Conservation (phyloP, 331 rosid genomes). For the Telfairia occidentalis region DNA sequence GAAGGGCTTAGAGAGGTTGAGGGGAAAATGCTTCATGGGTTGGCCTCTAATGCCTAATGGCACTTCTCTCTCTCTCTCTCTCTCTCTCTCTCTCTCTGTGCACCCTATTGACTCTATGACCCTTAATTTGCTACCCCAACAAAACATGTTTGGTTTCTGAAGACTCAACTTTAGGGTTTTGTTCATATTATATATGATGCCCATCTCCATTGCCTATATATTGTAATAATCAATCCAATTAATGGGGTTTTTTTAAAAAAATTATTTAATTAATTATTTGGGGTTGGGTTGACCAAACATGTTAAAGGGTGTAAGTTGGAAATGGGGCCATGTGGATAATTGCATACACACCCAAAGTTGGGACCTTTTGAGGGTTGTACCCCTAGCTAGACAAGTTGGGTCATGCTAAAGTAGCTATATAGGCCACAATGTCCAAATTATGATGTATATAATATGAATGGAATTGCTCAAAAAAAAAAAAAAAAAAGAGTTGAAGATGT, state of each 20-base stretch:
- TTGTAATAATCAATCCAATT: background rate
- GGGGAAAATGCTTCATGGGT: conserved; percentile 5
- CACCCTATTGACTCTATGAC: no score
- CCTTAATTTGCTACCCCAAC: no score
- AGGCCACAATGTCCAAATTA: background rate
- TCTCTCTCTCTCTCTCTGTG: no score
- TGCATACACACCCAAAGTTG: background rate
- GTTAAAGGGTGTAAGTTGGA: background rate
- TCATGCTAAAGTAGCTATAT: background rate
- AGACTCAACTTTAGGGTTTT: background rate
- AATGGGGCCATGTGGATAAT: conserved; percentile 1
- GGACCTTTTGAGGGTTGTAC: background rate
- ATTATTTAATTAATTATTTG: background rate
- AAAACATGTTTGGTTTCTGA: background rate
- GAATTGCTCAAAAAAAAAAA: background rate
- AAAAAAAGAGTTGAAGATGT: background rate
- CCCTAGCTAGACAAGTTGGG: background rate
- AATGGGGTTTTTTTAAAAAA: background rate
- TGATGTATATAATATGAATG: background rate
- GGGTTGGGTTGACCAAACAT: conserved; percentile 4
- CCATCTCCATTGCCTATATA: background rate
- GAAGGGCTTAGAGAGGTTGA: background rate
- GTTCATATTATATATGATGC: background rate
- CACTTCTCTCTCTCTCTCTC: no score
- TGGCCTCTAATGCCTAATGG: background rate